Conservation (phyloP, 2,329 filamentous ascomycete species). For the Aspergillus jensenii region DNA sequence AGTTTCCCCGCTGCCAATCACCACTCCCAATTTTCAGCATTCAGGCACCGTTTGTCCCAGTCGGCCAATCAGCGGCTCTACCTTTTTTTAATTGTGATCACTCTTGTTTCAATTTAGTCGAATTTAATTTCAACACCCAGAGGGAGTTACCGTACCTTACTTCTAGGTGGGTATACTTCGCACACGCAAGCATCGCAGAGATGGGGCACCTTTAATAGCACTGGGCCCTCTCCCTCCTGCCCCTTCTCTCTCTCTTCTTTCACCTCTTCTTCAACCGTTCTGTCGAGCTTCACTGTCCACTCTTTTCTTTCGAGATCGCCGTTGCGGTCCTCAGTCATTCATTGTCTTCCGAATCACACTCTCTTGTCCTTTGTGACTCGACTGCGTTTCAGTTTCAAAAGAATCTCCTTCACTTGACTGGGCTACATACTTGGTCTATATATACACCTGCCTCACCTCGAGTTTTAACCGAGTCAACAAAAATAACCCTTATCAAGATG, state of each 20-base stretch:
- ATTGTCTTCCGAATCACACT: conserved; percentile 14
- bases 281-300: conserved; percentile 10
- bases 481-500: conserved; percentile 26
- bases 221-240: conserved; percentile 3
- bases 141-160: conserved; percentile 9
- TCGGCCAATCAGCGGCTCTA: conserved; percentile 12
- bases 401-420: conserved; percentile 7
- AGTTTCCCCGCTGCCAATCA: conserved; percentile 13
- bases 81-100: conserved; percentile 14
- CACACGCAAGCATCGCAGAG: neutral
- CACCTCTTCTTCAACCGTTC: neutral
- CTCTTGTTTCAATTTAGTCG: conserved; percentile 22
- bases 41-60: conserved; percentile 16
- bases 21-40: neutral
- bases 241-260: conserved; percentile 5
- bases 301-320: conserved; percentile 20
- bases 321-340: conserved; percentile 15
- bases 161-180: neutral
- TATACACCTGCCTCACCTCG: neutral
- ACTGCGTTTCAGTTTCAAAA: conserved; percentile 4
- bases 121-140: conserved; percentile 8
- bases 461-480: neutral
- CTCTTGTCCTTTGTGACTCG: conserved; percentile 10
- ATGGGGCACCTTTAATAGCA: conserved; percentile 5
- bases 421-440: neutral